Evolutionary conservation across 495 filamentous ascomycete species (phyloP).

Genomic region (Xylaria intraflava): DNA sequence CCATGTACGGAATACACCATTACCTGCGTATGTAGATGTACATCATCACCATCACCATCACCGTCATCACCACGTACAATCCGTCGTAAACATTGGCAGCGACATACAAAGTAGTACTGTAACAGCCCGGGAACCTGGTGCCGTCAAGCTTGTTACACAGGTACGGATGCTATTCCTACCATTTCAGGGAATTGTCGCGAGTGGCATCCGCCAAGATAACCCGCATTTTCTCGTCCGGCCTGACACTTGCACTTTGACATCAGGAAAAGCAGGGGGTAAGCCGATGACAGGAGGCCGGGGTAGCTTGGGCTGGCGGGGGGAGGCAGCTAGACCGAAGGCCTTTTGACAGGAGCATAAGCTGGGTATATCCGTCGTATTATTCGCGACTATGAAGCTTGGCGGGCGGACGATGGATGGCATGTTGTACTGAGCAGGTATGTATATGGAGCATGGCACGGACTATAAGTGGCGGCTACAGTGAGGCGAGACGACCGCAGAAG

Average conservation of each 20-base stretch:
- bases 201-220: neutral
- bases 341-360: slow-evolving; percentile 11
- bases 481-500: too few relatives aligned
- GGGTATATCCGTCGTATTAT: slow-evolving; percentile 1
- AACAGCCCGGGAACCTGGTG: slow-evolving; percentile 9
- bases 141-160: neutral
- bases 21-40: too few relatives aligned
- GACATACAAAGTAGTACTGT: neutral
- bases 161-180: neutral
- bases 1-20: too few relatives aligned
- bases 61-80: too few relatives aligned
- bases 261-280: slow-evolving; percentile 3
- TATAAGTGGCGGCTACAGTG: neutral
- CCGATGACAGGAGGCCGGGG: slow-evolving; percentile 11
- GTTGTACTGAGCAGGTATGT: neutral
- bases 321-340: neutral
- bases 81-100: too few relatives aligned
- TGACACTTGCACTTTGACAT: neutral
- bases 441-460: neutral
- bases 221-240: neutral
- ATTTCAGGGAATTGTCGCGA: slow-evolving; percentile 13
- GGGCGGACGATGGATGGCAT: neutral
- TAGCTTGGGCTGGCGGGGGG: slow-evolving; percentile 6
- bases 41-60: too few relatives aligned
- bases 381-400: neutral